Evolutionary conservation across 805 yeast species (phyloP), one percentile per base, ranked within the genome.

Genomic region (Priceomyces melissophilus): DNA sequence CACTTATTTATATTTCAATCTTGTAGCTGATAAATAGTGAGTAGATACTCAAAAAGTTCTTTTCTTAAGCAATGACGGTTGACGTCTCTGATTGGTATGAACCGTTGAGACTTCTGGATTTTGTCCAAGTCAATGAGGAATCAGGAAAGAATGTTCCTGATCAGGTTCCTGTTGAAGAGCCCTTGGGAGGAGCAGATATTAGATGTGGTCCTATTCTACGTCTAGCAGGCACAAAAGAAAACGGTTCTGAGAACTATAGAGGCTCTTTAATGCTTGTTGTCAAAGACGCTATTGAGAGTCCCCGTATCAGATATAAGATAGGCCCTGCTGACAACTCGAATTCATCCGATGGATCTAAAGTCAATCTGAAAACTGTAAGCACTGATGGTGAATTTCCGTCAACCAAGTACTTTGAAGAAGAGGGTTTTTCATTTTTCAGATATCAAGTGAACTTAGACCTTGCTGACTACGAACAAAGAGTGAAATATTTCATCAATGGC

Each of bases 121-220:
- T 35, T 32, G 17, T 38, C 10, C 15, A 39, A 25, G 32, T 35
- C 14, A 42, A 35, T 35, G 35, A 39, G 16, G 23, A 26, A 12
- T 15, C 34, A 10, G 42, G 27, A 9, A 35, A 35, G 9, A 42
- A 52, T 15, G 59, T 59, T 4, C 72, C 73, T 12, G 53, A 53
- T 11, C 40, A 47, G 25, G 46, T 55, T 33, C 75, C 75, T 2
- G 44, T 42, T 8, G 50, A 53, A 2, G 57, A 53, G 8, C 53
- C 55, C 11, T 39, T 60, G 27, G 60, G 52, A 9, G 62, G 60
- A 6, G 41, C 71, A n/a, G 71, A 75, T 30, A 67, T 82, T 14
- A 65, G 71, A 37, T 81, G 87, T 57, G 98, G 98, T 2, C 98
- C 98, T 0, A 67, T 82, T 25, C 62, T 90, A 37, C 70, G 93